Conservation (phyloP, 2,329 filamentous ascomycete species). For the Westerdykella ornata region DNA sequence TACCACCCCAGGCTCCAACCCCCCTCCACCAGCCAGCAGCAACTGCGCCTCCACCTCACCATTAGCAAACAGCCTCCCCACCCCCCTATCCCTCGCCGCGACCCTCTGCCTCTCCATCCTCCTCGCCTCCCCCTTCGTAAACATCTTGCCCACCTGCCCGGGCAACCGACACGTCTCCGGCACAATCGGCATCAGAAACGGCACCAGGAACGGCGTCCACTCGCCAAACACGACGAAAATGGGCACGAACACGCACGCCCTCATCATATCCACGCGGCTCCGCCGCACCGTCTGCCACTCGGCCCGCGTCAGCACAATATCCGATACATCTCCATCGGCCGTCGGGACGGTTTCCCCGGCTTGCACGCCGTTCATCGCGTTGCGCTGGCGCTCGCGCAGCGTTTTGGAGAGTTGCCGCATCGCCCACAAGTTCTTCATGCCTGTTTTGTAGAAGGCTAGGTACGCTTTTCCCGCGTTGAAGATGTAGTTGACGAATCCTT, state of each 20-base stretch:
- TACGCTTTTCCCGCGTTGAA: slow-evolving; percentile 67
- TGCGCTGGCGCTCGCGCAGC: slow-evolving; percentile 34
- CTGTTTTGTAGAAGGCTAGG: slow-evolving; percentile 78
- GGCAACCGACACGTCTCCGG: slow-evolving; percentile 81
- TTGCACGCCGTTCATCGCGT: not conserved
- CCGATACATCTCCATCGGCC: not conserved
- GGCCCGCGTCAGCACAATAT: slow-evolving; percentile 47
- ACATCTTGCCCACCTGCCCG: slow-evolving; percentile 58
- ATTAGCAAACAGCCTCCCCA: not conserved
- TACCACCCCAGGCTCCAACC: slow-evolving; percentile 1
- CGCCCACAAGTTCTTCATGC: slow-evolving; percentile 64
- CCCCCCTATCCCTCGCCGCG: not conserved
- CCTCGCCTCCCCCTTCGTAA: slow-evolving; percentile 45
- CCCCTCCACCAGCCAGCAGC: too few species aligned
- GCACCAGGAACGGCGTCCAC: slow-evolving; percentile 73
- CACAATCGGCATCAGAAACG: slow-evolving; percentile 64
- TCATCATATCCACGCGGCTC: slow-evolving; percentile 63
- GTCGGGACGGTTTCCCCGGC: not conserved
- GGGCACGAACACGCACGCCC: slow-evolving; percentile 70
- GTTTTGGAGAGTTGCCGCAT: slow-evolving; percentile 51
- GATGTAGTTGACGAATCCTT: slow-evolving; percentile 49
- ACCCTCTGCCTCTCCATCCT: slow-evolving; percentile 13
- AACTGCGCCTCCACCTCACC: not conserved
- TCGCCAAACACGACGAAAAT: slow-evolving; percentile 76
- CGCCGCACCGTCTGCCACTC: slow-evolving; percentile 66